These are phyloP conservation scores for Leishmania mexicana DNA, from an alignment of 208 protist genomes.

Conservation along the genomic window DNA sequence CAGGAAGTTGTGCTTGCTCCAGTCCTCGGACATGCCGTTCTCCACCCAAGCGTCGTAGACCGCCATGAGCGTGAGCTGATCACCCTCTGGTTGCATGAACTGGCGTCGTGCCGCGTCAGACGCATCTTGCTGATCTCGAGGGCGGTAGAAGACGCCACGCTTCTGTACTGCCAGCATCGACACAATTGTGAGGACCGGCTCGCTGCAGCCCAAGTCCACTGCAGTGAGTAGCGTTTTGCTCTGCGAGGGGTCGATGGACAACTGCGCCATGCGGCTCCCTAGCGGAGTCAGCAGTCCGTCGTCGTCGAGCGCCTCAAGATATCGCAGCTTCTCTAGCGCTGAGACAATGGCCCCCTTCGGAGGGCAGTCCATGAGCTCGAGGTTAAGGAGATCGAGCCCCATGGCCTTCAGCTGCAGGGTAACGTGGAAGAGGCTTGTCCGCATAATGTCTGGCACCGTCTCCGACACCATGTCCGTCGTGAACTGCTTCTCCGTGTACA, in stretches of 20 bases:
- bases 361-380: conserved; percentile 99
- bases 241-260: conserved; percentile 98
- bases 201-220: conserved; percentile 96
- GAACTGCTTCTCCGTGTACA: conserved; percentile 98
- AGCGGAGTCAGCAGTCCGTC: conserved; percentile 97
- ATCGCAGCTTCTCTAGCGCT: conserved; percentile 97
- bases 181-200: conserved; percentile 98
- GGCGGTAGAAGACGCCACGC: conserved; percentile 92
- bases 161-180: conserved; percentile 97
- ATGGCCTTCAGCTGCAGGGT: conserved; percentile 98
- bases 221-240: conserved; percentile 98
- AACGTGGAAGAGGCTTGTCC: conserved; percentile 97
- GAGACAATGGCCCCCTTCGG: conserved; percentile 93
- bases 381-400: conserved; percentile 97
- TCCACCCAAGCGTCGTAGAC: conserved; percentile 95
- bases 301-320: conserved; percentile 98
- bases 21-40: conserved; percentile 93
- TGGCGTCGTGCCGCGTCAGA: conserved; percentile 97
- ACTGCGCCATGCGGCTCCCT: conserved; percentile 98
- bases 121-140: conserved; percentile 86
- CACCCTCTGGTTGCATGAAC: conserved; percentile 96
- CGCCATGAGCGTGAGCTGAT: conserved; percentile 97
- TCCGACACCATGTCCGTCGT: conserved; percentile 95
- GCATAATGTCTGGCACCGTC: conserved; percentile 98
- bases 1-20: conserved; percentile 98